phyloP scores from a whole-genome alignment of 164 flowering plant genomes.

The Aristolochia fimbriata region DNA sequence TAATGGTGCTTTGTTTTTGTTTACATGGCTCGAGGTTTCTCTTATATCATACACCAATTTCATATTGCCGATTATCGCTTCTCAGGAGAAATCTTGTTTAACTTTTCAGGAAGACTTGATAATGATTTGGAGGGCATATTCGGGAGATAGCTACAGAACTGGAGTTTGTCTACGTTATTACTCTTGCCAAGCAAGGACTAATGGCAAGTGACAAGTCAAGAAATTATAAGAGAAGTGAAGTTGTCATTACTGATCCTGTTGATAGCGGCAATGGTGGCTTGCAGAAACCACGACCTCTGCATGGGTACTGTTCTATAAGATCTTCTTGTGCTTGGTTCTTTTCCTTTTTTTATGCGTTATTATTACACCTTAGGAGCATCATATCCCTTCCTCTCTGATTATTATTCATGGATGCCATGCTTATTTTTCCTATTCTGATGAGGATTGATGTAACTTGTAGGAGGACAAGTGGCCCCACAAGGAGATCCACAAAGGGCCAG shows the following conservation, averaged over 20 bases:
- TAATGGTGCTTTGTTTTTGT: too few species aligned
- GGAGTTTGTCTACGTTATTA: conserved; percentile 40
- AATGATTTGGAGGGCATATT: conserved; percentile 34
- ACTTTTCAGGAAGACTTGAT: conserved; percentile 15
- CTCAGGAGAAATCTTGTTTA: conserved; percentile 7
- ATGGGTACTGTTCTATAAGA: conserved; percentile 39
- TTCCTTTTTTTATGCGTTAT: background rate
- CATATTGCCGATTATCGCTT: background rate
- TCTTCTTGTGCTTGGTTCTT: background rate
- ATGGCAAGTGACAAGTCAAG: conserved; percentile 49
- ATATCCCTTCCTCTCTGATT: background rate
- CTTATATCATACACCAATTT: too few species aligned
- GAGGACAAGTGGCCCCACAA: conserved; percentile 94
- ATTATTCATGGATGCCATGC: background rate
- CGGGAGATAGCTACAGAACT: conserved; percentile 17
- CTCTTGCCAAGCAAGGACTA: conserved; percentile 18
- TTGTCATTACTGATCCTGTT: conserved; percentile 10
- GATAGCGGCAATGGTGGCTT: conserved; percentile 24
- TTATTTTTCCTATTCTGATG: too few species aligned
- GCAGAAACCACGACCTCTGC: conserved; percentile 38
- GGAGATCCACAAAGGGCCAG: conserved; percentile 95
- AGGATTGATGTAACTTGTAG: conserved; percentile 31
- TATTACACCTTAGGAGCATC: background rate
- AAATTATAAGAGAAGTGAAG: conserved; percentile 13
- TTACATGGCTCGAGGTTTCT: too few species aligned